phyloP scores from a whole-genome alignment of 768 basidiomycete species.

The Panus rudis region DNA sequence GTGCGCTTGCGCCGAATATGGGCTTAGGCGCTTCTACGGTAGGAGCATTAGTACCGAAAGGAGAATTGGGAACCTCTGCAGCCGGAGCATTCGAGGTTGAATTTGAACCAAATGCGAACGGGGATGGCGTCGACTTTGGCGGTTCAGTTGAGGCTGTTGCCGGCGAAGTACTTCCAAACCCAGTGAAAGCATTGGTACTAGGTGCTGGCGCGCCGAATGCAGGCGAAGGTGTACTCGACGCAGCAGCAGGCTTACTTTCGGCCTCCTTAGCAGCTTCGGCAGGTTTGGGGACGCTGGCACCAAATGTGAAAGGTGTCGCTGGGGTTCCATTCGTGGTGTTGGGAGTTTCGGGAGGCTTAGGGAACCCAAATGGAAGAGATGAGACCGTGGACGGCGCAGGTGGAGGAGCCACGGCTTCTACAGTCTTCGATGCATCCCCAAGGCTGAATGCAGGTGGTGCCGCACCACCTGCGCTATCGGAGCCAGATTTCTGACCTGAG shows the following conservation, averaged over 20 bases:
- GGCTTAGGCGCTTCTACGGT: constrained; percentile 35
- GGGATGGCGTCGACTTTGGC: constrained; percentile 9
- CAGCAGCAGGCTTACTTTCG: constrained; percentile 7
- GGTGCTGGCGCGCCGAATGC: constrained; percentile 1
- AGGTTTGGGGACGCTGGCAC: too few species aligned
- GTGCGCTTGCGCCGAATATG: constrained; percentile 30
- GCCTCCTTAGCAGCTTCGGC: constrained; percentile 11
- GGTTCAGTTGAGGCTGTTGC: constrained; percentile 10
- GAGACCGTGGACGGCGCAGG: not conserved
- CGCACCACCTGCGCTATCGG: not conserved
- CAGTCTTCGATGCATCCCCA: not conserved
- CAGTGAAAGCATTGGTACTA: not conserved
- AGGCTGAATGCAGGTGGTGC: not conserved
- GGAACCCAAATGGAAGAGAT: not conserved
- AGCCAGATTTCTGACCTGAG: not conserved
- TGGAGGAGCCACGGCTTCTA: not conserved
- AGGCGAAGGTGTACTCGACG: not conserved
- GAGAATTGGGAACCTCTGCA: constrained; percentile 10
- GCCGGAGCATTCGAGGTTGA: constrained; percentile 8
- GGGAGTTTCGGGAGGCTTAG: not conserved
- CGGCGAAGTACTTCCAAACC: constrained; percentile 12
- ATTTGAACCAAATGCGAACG: constrained; percentile 25
- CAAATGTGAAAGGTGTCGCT: constrained; percentile 17
- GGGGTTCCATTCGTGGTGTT: constrained; percentile 3
- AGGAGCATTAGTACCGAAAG: constrained; percentile 5